Evolutionary conservation across 1,284 basidiomycete genomes (phyloP).

Genomic region (Ganoderma boninense): DNA sequence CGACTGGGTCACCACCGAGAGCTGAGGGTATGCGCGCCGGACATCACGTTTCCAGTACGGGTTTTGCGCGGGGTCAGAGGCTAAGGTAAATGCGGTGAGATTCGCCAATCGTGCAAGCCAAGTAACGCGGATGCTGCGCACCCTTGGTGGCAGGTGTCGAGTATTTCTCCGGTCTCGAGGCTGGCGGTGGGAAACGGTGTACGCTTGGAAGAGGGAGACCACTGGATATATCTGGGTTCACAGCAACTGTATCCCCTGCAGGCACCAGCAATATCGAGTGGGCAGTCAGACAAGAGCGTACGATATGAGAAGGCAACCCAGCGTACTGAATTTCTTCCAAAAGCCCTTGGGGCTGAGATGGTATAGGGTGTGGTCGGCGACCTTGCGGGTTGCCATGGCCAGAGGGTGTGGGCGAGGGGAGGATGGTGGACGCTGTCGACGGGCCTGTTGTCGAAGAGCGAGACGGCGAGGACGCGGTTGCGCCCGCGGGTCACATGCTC

Average conservation of each 20-base stretch:
- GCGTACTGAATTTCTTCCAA: slow-evolving; percentile 94
- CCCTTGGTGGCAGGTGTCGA: slow-evolving; percentile 90
- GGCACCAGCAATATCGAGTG: slow-evolving; percentile 2
- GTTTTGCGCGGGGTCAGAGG: slow-evolving; percentile 84
- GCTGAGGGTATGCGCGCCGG: slow-evolving; percentile 88
- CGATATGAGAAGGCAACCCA: neutral
- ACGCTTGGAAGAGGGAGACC: slow-evolving; percentile 84
- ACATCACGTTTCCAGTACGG: slow-evolving; percentile 97
- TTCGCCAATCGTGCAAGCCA: slow-evolving; percentile 10
- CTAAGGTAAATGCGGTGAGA: slow-evolving; percentile 47
- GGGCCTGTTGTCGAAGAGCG: slow-evolving; percentile 16
- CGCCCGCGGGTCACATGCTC: slow-evolving; percentile 30
- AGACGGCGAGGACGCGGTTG: slow-evolving; percentile 22
- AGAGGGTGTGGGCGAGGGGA: slow-evolving; percentile 16
- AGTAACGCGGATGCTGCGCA: slow-evolving; percentile 43
- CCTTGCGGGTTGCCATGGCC: slow-evolving; percentile 75
- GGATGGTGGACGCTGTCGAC: slow-evolving; percentile 28
- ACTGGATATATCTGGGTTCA: slow-evolving; percentile 92
- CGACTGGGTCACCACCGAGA: slow-evolving; percentile 84
- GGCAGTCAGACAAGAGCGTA: neutral
- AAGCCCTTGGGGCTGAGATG: slow-evolving; percentile 89
- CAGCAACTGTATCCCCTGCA: slow-evolving; percentile 75
- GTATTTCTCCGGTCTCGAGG: slow-evolving; percentile 86
- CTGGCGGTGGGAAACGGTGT: slow-evolving; percentile 89
- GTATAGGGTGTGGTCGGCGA: slow-evolving; percentile 86